Conservation (phyloP, 2,329 filamentous ascomycete species). For the Aspergillus eucalypticola region DNA sequence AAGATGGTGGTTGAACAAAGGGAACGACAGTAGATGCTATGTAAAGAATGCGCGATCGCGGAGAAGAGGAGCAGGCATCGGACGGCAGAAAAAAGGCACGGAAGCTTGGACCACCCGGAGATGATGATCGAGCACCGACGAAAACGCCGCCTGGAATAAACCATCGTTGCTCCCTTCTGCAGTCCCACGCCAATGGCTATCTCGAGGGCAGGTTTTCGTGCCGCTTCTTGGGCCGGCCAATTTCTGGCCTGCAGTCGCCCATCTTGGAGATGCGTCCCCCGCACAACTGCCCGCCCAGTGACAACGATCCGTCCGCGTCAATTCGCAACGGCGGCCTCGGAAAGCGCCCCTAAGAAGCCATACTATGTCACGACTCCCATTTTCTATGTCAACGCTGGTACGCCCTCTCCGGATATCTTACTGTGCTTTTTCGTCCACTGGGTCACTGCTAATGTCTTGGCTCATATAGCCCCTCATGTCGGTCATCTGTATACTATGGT, state of each 20-base stretch:
- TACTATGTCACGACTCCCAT: constrained; percentile 97
- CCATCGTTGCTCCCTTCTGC: constrained; percentile 9
- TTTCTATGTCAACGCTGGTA: constrained; percentile 97
- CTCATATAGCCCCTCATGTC: constrained; percentile 74
- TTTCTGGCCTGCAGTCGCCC: constrained; percentile 24
- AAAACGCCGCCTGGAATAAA: constrained; percentile 25
- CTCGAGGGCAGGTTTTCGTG: constrained; percentile 30
- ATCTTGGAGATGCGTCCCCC: constrained; percentile 34
- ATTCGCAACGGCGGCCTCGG: constrained; percentile 31
- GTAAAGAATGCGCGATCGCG: constrained; percentile 1
- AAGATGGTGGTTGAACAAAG: background rate
- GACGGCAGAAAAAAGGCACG: constrained; percentile 25
- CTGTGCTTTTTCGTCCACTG: background rate
- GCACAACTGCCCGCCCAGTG: constrained; percentile 25
- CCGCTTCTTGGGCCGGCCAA: constrained; percentile 33
- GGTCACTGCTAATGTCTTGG: background rate
- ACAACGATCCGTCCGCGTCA: constrained; percentile 26
- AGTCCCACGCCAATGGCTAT: constrained; percentile 28
- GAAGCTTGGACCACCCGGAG: constrained; percentile 41
- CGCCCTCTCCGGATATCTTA: background rate
- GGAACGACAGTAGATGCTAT: background rate
- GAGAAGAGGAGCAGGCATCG: constrained; percentile 5
- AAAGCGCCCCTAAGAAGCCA: constrained; percentile 61
- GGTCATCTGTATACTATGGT: constrained; percentile 95
- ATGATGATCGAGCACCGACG: constrained; percentile 28